Evolutionary conservation across 805 yeast genomes (phyloP).

Genomic region (Wickerhamiella shivajii): DNA sequence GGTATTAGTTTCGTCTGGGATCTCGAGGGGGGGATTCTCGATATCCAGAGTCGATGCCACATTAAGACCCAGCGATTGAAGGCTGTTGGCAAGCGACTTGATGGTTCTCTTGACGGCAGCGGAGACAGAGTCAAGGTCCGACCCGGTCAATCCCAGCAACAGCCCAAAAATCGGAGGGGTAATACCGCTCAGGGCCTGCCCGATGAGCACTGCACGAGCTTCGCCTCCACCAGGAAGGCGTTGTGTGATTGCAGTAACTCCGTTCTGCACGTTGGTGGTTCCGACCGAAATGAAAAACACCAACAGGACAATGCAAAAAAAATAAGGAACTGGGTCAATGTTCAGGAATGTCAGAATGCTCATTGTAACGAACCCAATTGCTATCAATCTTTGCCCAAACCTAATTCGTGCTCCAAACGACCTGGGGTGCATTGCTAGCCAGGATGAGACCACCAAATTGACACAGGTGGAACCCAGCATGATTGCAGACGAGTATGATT

Average conservation of each 20-base stretch:
- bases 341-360: constrained; percentile 24
- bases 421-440: constrained; percentile 53
- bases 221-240: constrained; percentile 15
- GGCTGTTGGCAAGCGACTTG: neutral
- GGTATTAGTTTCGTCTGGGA: constrained; percentile 24
- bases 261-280: constrained; percentile 75
- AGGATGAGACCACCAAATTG: constrained; percentile 43
- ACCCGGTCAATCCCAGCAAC: constrained; percentile 29
- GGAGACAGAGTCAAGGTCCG: constrained; percentile 7
- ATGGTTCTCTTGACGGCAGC: constrained; percentile 6
- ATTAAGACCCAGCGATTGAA: neutral
- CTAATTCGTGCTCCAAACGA: constrained; percentile 43
- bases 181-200: constrained; percentile 91
- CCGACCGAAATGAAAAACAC: constrained; percentile 58
- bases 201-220: constrained; percentile 65
- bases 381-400: constrained; percentile 45
- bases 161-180: constrained; percentile 65
- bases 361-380: constrained; percentile 41
- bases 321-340: constrained; percentile 17
- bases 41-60: neutral
- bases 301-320: constrained; percentile 41
- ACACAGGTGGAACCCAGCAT: constrained; percentile 73
- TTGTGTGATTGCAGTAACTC: constrained; percentile 81
- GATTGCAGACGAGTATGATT: constrained; percentile 66
- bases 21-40: neutral